These are phyloP conservation scores for Lipomyces spencermartinsiae DNA, from an alignment of 805 yeast genomes.

Conservation along the genomic window DNA sequence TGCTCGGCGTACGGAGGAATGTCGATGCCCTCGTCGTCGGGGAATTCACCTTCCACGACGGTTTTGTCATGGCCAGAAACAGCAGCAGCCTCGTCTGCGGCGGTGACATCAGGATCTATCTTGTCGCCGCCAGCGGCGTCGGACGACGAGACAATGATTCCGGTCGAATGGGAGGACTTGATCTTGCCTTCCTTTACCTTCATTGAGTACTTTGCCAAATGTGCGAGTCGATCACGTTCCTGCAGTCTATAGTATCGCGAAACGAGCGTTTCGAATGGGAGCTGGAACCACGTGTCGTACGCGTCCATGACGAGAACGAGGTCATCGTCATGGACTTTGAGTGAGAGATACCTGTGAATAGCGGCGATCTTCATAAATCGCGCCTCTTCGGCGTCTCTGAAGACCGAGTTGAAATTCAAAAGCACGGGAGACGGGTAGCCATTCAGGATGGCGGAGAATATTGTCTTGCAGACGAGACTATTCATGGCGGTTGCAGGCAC, in stretches of 20 bases:
- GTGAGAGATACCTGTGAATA: constrained; percentile 32
- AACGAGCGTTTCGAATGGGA: constrained; percentile 29
- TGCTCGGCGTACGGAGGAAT: constrained; percentile 24
- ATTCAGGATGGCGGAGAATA: constrained; percentile 36
- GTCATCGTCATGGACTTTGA: constrained; percentile 33
- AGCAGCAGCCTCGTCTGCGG: constrained; percentile 13
- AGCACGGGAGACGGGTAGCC: constrained; percentile 34
- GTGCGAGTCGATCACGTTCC: constrained; percentile 24
- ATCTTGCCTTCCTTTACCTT: not conserved
- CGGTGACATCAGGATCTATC: constrained; percentile 7
- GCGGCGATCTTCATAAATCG: constrained; percentile 39
- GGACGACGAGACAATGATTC: constrained; percentile 19
- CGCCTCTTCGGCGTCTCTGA: constrained; percentile 36
- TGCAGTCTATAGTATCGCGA: constrained; percentile 31
- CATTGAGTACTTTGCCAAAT: constrained; percentile 22
- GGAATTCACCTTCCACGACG: constrained; percentile 2
- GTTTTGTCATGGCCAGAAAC: constrained; percentile 7
- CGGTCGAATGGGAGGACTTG: not conserved
- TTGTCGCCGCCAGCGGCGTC: constrained; percentile 13
- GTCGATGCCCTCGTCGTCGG: not conserved
- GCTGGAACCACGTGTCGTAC: constrained; percentile 39
- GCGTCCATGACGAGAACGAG: constrained; percentile 37
- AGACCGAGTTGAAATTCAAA: constrained; percentile 32
- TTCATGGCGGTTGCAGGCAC: constrained; percentile 36
- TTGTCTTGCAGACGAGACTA: constrained; percentile 32